Conservation (phyloP, 2,329 filamentous ascomycete species). For the Fusarium subtropicale region DNA sequence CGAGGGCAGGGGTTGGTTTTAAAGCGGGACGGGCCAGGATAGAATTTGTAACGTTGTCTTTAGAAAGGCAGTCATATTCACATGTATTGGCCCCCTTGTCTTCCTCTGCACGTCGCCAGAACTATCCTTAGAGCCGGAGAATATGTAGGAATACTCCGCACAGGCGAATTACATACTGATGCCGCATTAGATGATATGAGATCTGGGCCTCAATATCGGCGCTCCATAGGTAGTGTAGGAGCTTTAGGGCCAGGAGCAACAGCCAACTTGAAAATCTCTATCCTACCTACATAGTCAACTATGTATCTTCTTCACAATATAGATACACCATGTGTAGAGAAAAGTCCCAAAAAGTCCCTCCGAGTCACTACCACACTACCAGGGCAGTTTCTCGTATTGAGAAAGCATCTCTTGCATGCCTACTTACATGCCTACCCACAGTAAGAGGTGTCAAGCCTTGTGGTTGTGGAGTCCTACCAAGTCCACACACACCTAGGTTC, state of each 20-base stretch:
- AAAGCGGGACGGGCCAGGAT: constrained; percentile 7
- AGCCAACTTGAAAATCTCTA: neutral
- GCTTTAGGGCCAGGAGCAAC: neutral
- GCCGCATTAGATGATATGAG: neutral
- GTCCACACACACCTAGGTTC: neutral
- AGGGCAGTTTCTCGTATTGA: neutral
- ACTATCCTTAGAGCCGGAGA: neutral
- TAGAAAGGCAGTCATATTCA: neutral
- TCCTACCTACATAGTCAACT: neutral
- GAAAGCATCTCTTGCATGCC: neutral
- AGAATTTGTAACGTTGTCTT: neutral
- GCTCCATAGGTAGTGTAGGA: neutral
- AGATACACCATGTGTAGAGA: neutral
- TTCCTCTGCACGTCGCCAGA: neutral
- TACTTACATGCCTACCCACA: neutral
- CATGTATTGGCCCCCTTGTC: neutral
- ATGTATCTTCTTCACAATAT: neutral
- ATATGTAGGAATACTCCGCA: neutral
- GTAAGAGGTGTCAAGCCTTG: neutral
- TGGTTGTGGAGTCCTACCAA: neutral
- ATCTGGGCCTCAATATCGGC: neutral
- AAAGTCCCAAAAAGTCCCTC: neutral
- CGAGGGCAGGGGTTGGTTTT: neutral
- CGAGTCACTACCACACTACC: neutral
- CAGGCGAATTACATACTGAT: neutral